Percentiles rank a stretch among this genome's conserved stretches.
phyloP scores from a whole-genome alignment of 768 basidiomycete genomes.

The Boletus reticulatus region DNA sequence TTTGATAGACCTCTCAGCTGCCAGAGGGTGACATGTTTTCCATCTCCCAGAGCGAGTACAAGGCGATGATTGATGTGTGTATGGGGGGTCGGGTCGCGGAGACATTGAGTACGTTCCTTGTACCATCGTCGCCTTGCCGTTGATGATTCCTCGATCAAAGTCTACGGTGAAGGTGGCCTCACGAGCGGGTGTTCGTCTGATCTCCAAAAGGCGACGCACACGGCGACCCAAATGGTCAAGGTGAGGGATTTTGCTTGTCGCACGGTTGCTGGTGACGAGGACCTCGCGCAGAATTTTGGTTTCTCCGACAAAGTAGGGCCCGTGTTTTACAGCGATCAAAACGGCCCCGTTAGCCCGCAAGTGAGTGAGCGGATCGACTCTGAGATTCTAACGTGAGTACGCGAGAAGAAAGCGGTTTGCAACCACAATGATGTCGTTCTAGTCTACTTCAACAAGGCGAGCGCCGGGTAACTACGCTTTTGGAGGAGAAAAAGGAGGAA shows the following conservation, averaged over 20 bases:
- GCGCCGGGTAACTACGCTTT: conserved; percentile 58
- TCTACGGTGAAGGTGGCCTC: conserved; percentile 85
- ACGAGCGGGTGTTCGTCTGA: conserved; percentile 93
- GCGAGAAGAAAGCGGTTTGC: background rate
- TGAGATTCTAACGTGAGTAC: conserved; percentile 75
- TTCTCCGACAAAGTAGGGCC: conserved; percentile 81
- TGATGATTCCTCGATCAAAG: conserved; percentile 36
- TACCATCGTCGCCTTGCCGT: background rate
- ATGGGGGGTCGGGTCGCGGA: conserved; percentile 97
- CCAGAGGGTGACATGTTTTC: conserved; percentile 78
- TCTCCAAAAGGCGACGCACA: conserved; percentile 73
- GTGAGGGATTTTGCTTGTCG: conserved; percentile 40
- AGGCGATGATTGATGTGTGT: conserved; percentile 83
- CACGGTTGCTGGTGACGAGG: background rate
- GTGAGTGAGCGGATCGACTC: conserved; percentile 84
- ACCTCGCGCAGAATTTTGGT: conserved; percentile 58
- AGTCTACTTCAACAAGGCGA: conserved; percentile 71
- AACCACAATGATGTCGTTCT: background rate
- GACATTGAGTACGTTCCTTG: conserved; percentile 62
- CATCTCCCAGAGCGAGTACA: conserved; percentile 68
- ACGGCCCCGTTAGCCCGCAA: conserved; percentile 66
- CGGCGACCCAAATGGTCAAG: conserved; percentile 87
- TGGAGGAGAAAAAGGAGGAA: conserved; percentile 69
- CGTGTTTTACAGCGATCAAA: conserved; percentile 73
- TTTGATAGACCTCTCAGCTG: conserved; percentile 64